Conservation (phyloP, 495 filamentous ascomycete genomes). For the Podospora sp. region DNA sequence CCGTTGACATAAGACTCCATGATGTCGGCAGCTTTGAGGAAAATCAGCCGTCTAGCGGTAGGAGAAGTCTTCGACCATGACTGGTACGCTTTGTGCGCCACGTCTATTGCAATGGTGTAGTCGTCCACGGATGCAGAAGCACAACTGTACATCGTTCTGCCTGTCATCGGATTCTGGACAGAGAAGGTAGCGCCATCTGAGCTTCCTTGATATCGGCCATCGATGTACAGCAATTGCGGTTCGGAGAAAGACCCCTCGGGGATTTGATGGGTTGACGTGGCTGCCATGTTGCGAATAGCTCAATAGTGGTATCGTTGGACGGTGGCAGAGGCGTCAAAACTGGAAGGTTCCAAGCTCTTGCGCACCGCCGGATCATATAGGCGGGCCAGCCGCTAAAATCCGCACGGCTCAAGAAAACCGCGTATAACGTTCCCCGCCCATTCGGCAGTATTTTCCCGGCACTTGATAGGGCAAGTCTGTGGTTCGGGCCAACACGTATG, state of each 20-base stretch:
- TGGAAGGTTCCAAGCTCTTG: background rate
- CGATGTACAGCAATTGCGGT: slow-evolving; percentile 59
- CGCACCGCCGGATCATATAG: background rate
- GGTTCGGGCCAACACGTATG: no score
- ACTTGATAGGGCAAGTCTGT: background rate
- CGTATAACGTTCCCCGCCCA: background rate
- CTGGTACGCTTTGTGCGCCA: slow-evolving; percentile 64
- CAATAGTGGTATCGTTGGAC: background rate
- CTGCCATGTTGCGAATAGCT: background rate
- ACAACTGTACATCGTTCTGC: slow-evolving; percentile 57
- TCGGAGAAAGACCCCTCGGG: slow-evolving; percentile 13
- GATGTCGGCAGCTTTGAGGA: slow-evolving; percentile 68
- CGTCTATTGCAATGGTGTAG: slow-evolving; percentile 58
- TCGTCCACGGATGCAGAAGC: slow-evolving; percentile 62
- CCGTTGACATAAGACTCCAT: slow-evolving; percentile 60
- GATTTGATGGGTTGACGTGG: background rate
- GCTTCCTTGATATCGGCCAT: slow-evolving; percentile 59
- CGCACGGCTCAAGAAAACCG: background rate
- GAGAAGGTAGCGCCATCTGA: slow-evolving; percentile 58
- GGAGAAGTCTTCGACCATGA: slow-evolving; percentile 64
- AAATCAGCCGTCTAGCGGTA: slow-evolving; percentile 60
- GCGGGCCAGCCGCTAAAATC: background rate
- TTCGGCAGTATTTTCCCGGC: background rate
- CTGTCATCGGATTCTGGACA: slow-evolving; percentile 62
- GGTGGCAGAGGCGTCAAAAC: no score